These are phyloP conservation scores for Nepenthes gracilis DNA, from an alignment of 148 eudicot genomes.

Conservation along the genomic window DNA sequence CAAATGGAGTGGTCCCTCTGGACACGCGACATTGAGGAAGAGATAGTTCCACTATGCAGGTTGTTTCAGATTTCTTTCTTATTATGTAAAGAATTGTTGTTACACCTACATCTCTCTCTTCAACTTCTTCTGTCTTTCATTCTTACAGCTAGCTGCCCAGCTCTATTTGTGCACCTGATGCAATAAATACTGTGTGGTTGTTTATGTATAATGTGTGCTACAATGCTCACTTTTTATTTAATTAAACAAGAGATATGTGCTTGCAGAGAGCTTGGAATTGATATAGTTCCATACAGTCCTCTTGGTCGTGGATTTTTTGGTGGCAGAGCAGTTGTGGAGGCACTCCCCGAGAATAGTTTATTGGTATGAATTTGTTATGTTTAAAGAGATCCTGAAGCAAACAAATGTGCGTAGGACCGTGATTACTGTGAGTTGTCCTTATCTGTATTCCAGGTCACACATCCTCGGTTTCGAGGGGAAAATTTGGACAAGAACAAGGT, in stretches of 20 bases:
- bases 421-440: background rate
- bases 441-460: constrained; percentile 16
- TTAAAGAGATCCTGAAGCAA: background rate
- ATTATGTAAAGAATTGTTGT: too few species aligned
- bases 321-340: constrained; percentile 62
- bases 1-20: constrained; percentile 76
- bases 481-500: constrained; percentile 65
- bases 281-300: constrained; percentile 72
- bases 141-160: too few species aligned
- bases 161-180: too few species aligned
- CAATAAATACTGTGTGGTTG: too few species aligned
- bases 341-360: constrained; percentile 34
- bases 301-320: constrained; percentile 72
- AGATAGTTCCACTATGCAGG: constrained; percentile 71
- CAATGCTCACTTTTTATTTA: too few species aligned
- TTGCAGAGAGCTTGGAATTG: constrained; percentile 73
- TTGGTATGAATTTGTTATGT: constrained; percentile 27
- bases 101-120: too few species aligned
- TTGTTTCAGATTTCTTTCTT: constrained; percentile 5
- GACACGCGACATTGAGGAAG: constrained; percentile 66
- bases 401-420: background rate
- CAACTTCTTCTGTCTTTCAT: too few species aligned
- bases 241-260: too few species aligned
- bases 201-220: too few species aligned
- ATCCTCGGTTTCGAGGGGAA: constrained; percentile 51